These are phyloP conservation scores for Platanus orientalis DNA, from an alignment of 164 flowering plant genomes.

Conservation along the genomic window DNA sequence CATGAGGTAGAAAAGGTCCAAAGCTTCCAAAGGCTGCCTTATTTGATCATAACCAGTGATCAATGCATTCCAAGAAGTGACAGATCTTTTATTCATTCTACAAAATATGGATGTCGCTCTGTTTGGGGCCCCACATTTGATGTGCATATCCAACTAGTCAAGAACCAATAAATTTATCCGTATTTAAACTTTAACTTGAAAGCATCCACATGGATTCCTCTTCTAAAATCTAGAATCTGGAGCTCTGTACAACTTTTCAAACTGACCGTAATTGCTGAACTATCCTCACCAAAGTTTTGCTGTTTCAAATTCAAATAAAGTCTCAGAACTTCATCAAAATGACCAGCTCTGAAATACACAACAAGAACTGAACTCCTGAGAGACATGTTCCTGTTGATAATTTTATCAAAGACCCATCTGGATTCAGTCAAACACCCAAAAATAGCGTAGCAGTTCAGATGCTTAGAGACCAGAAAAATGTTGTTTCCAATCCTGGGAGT, in stretches of 20 bases:
- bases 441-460: conserved; percentile 32
- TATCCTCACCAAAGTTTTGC: conserved; percentile 27
- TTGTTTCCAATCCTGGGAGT: conserved; percentile 23
- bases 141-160: conserved; percentile 48
- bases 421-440: conserved; percentile 34
- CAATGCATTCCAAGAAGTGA: conserved; percentile 42
- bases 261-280: conserved; percentile 32
- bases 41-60: conserved; percentile 32
- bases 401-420: conserved; percentile 31
- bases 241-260: conserved; percentile 43
- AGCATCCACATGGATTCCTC: conserved; percentile 48
- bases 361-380: conserved; percentile 43
- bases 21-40: conserved; percentile 30
- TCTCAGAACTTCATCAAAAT: conserved; percentile 35
- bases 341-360: conserved; percentile 37
- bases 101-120: conserved; percentile 24
- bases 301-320: conserved; percentile 31
- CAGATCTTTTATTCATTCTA: conserved; percentile 11
- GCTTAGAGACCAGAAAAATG: conserved; percentile 40
- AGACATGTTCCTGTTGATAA: conserved; percentile 24
- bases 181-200: conserved; percentile 35
- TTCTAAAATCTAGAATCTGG: conserved; percentile 31
- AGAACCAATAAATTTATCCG: conserved; percentile 43
- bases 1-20: conserved; percentile 28
- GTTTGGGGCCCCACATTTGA: conserved; percentile 31